These are phyloP conservation scores for Backusella sp. DNA, from an alignment of 192 early-diverging fungal genomes.

Conservation along the genomic window DNA sequence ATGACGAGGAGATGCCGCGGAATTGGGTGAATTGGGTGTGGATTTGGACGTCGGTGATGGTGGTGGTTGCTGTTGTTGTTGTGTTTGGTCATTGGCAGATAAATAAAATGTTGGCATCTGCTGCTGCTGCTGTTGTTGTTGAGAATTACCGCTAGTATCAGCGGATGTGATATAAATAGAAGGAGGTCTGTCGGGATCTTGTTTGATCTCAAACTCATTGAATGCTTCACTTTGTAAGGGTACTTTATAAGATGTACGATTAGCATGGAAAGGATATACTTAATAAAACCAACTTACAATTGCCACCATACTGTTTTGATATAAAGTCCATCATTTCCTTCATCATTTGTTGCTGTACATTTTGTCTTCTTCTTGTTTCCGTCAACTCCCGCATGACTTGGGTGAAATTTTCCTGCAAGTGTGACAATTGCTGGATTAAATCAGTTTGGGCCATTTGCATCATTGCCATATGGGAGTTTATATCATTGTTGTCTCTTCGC, in stretches of 20 bases:
- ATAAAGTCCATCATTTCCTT: conserved; percentile 67
- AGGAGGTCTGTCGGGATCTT: conserved; percentile 34
- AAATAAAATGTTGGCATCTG: conserved; percentile 13
- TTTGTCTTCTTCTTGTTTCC: conserved; percentile 69
- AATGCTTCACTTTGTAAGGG: neutral
- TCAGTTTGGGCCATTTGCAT: conserved; percentile 76
- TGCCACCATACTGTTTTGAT: conserved; percentile 37
- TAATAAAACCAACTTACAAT: neutral
- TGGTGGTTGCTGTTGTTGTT: neutral
- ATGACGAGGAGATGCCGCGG: conserved; percentile 19
- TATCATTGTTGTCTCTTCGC: conserved; percentile 72
- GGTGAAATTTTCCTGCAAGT: conserved; percentile 71
- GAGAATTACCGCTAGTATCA: conserved; percentile 23
- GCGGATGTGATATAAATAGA: conserved; percentile 58
- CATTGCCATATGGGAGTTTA: conserved; percentile 74
- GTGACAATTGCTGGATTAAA: conserved; percentile 68
- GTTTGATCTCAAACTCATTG: conserved; percentile 3
- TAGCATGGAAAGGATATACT: neutral
- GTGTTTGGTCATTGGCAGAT: neutral
- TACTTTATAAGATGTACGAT: neutral
- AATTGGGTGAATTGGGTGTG: neutral
- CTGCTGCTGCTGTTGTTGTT: neutral
- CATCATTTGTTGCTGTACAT: conserved; percentile 62
- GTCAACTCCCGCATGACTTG: conserved; percentile 73
- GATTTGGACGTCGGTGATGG: neutral